Evolutionary conservation across 345 rosid genomes (phyloP), one percentile per base, ranked within the genome.

Genomic region (Eucalyptus erythrocorys): DNA sequence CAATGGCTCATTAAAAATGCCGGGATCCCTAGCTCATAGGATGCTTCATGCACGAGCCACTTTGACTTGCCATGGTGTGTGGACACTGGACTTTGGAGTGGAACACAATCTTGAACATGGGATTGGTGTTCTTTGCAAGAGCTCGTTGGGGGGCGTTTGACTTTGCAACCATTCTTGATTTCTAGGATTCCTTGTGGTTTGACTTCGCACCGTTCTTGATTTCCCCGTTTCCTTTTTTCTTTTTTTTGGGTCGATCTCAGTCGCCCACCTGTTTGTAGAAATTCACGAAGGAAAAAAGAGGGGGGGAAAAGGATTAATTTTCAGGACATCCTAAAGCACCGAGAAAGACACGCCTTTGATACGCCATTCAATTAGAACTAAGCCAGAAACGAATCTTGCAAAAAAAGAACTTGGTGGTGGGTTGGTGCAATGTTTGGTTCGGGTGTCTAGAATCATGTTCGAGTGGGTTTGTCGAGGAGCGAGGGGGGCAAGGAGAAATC

Each of bases 21-120:
- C n/a, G 76, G 76, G 76, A n/a, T 64, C 45, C 45, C 90, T 86
- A 61, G 92, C 34, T 88, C 91, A 86, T 93, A 89, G 91, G 98
- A 95, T 88, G 93, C 92, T 95, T 91, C 93, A 84, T 90, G 89
- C 89, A 91, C 89, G 91, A 92, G 93, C 32, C 87, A 85, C n/a
- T 64, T 53, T 89, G 90, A 86, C 90, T 64, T 89, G 27, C 82
- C 27, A 76, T 76, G 82, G 82, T 76, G 22, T 34, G 82, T 37
- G 82, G 82, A 76, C 82, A 37, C 47, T 11, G 82, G 43, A 76
- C 82, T n/a, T 87, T 34, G 48, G 68, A 57, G 87, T 50, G 90
- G 90, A 49, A 50, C 68, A 19, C 61, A 51, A 88, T 61, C 66
- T 86, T 68, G 87, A 64, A 86, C 85, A 85, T 86, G 90, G 90